phyloP scores from a whole-genome alignment of 2,329 filamentous ascomycete species.

The Colletotrichum higginsianum region DNA sequence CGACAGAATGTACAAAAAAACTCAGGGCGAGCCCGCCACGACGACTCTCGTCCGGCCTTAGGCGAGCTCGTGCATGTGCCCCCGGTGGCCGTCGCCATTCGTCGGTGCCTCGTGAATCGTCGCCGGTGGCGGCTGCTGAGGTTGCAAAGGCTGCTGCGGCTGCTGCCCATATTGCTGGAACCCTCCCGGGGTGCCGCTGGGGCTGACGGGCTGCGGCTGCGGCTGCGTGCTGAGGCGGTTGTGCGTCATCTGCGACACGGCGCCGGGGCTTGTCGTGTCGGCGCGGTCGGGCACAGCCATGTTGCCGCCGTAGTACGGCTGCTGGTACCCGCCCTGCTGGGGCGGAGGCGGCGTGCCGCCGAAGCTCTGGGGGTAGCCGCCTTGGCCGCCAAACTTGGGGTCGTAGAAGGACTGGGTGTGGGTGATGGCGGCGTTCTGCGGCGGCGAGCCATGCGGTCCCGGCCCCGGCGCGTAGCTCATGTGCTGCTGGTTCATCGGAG shows the following conservation, averaged over 20 bases:
- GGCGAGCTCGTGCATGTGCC: constrained; percentile 59
- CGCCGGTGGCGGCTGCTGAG: not conserved
- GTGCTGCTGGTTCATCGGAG: constrained; percentile 24
- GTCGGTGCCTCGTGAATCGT: constrained; percentile 57
- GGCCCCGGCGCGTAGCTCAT: constrained; percentile 23
- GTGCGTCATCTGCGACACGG: constrained; percentile 32
- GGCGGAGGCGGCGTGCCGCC: constrained; percentile 44
- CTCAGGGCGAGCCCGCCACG: not conserved
- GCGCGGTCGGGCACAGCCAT: constrained; percentile 37
- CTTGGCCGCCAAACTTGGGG: constrained; percentile 44
- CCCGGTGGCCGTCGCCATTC: constrained; percentile 54
- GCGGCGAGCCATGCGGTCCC: not conserved
- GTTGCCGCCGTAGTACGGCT: constrained; percentile 42
- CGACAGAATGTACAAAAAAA: constrained; percentile 1
- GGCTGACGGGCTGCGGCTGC: constrained; percentile 9
- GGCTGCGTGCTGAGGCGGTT: constrained; percentile 36
- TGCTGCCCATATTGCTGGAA: constrained; percentile 44
- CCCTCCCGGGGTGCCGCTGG: constrained; percentile 45
- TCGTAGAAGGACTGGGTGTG: constrained; percentile 47
- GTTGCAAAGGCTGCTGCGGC: constrained; percentile 36
- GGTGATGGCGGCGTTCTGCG: constrained; percentile 20
- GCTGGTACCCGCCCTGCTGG: constrained; percentile 22
- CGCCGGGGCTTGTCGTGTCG: constrained; percentile 38
- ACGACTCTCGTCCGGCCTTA: constrained; percentile 39
- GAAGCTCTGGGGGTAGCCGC: constrained; percentile 38